Conservation (phyloP, 2,329 filamentous ascomycete species). For the Colletotrichum euphorbiae region DNA sequence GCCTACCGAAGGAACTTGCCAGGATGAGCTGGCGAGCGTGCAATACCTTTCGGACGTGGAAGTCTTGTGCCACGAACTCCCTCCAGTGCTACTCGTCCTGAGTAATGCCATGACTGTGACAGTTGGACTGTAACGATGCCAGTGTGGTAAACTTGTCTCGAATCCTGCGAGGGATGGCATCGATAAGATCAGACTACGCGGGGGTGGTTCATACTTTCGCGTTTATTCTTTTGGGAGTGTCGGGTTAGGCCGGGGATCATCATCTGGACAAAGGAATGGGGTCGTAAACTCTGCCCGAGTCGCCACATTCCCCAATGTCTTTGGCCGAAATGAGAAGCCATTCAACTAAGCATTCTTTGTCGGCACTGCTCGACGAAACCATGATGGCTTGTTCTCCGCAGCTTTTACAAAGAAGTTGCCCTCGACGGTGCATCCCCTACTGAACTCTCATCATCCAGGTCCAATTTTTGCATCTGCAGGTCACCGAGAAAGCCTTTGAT, state of each 20-base stretch:
- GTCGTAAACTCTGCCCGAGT: constrained; percentile 32
- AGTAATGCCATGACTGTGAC: constrained; percentile 93
- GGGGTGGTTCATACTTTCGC: constrained; percentile 36
- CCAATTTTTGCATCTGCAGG: neutral
- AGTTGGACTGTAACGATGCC: constrained; percentile 64
- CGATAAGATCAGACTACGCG: constrained; percentile 36
- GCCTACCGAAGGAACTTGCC: constrained; percentile 79
- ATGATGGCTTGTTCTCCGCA: constrained; percentile 32
- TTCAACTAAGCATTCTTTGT: constrained; percentile 37
- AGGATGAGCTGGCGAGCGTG: constrained; percentile 76
- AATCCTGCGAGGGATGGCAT: constrained; percentile 34
- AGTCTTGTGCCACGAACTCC: constrained; percentile 80
- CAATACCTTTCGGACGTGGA: constrained; percentile 83
- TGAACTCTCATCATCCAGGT: constrained; percentile 21
- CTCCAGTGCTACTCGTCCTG: constrained; percentile 82
- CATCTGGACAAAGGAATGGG: constrained; percentile 38
- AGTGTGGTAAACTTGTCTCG: constrained; percentile 30
- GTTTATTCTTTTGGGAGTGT: constrained; percentile 11
- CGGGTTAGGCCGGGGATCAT: constrained; percentile 28
- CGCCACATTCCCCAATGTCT: constrained; percentile 39
- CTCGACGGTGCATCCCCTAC: constrained; percentile 36
- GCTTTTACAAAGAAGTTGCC: constrained; percentile 38
- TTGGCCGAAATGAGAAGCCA: constrained; percentile 38
- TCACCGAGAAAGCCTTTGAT: constrained; percentile 17
- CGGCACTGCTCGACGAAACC: constrained; percentile 24